A percentile compares a stretch with the other conserved stretches of the same genome.
Evolutionary conservation across 2,329 filamentous ascomycete species (phyloP).

Genomic region (Verticillium dahliae): DNA sequence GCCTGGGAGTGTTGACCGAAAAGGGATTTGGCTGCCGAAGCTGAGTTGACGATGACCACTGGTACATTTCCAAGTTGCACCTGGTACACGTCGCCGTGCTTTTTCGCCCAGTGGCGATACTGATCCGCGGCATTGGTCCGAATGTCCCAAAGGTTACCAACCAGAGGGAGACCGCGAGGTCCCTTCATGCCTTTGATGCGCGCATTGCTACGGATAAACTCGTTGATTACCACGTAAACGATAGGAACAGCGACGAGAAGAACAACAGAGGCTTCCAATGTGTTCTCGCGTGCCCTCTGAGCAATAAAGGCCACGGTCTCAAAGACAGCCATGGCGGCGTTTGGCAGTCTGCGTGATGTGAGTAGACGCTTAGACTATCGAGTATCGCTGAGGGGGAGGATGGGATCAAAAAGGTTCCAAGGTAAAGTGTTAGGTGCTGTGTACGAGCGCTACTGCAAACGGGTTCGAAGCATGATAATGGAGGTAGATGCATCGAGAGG

Average conservation of each 20-base stretch:
- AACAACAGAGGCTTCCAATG: conserved; percentile 14
- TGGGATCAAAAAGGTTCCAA: not conserved
- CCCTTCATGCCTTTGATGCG: conserved; percentile 40
- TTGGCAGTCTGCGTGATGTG: not conserved
- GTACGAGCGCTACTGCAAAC: not conserved
- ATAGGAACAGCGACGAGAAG: conserved; percentile 22
- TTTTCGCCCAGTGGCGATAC: conserved; percentile 46
- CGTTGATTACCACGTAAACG: conserved; percentile 41
- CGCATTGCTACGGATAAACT: conserved; percentile 35
- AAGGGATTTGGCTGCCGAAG: conserved; percentile 40
- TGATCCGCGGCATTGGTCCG: conserved; percentile 48
- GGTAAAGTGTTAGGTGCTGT: not conserved
- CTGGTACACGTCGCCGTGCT: conserved; percentile 44
- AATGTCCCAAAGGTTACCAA: conserved; percentile 50
- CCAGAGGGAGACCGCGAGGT: conserved; percentile 42
- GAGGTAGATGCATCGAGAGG: not conserved
- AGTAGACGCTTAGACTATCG: not conserved
- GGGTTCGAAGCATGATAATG: not conserved
- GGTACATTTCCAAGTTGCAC: conserved; percentile 52
- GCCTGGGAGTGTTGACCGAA: conserved; percentile 48
- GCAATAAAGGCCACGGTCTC: conserved; percentile 14
- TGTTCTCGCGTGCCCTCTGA: conserved; percentile 14
- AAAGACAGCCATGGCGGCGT: conserved; percentile 18
- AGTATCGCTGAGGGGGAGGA: not conserved
- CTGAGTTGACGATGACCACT: conserved; percentile 49